Evolutionary conservation across 2,329 filamentous ascomycete species (phyloP), one percentile per base, ranked within the genome.

Genomic region (Apiospora koreana): DNA sequence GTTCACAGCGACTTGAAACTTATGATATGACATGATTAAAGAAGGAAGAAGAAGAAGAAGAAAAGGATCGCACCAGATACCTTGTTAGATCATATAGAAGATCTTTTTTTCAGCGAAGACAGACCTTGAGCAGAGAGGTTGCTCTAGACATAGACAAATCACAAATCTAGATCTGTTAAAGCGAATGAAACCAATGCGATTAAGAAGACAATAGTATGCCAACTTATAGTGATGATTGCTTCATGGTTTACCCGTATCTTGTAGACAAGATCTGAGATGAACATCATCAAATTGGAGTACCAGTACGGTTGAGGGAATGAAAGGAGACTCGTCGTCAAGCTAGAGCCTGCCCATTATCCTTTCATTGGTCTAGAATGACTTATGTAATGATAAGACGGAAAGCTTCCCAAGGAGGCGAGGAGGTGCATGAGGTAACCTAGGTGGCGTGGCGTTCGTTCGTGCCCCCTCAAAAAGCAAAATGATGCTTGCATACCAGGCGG

Each of bases 1-100:
- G 42, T 66, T 66, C 23, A 58, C 23, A 62, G 54, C 54, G 54
- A 62, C 18, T 38, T 18, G 1, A 38, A 62, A 35, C 18, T 62
- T 62, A 62, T 62, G 54, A 62, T n/a, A 62, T 62, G 54, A 62
- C 21, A 62, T 62, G 54, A 50, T 62, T 62, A 9, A n/a, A n/a
- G 28, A 38, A n/a, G n/a, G n/a, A n/a, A n/a, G n/a, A n/a, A n/a
- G n/a, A n/a, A n/a, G n/a, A n/a, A n/a, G n/a, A n/a, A n/a, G 21
- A 18, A 35, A 9, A 58, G 50, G 50, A 7, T 58, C 50, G 50
- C 28, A 35, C 21, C 10, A 58, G 28, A 35, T 35, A 58, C 50
- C 28, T 35, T 35, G 50, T 38, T 62, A 23, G 31, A 62, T 62
- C 18, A 31, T 38, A 23, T 62, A 62, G 28, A 35, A 62, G 28